Base-by-base conservation (phyloP, 2,329 filamentous ascomycete species). In the Venturia nashicola region DNA sequence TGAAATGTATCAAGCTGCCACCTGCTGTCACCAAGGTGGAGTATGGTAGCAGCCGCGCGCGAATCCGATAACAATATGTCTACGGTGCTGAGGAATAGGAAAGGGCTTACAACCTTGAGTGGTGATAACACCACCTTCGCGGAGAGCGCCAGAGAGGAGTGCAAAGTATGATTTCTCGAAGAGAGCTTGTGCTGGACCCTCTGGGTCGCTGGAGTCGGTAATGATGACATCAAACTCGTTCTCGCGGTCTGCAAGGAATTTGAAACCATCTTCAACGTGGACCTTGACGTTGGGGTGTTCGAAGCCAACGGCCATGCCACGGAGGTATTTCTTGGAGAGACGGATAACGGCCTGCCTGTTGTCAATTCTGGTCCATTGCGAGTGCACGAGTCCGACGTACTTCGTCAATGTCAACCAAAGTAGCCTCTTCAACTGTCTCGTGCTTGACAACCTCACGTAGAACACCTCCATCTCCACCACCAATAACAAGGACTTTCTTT, bases 151-250 rank as follows among this genome's bases (percentile, higher is more conserved):
- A 77, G 88, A 83, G 67, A 99, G 85, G 70, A 99, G 87, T 83
- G 97, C 83, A 79, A 97, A 99, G 85, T 99, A 99, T 67, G 91
- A 88, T 84, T 97, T 97, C 85, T 97, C 86, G 88, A 99, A 99
- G 69, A 99, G 85, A 72, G 85, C 88, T 85, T 97, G 92, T 70
- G 94, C 94, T 40, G 94, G 94, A 68, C 94, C 94, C 76, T 97
- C 94, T 64, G 94, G 94, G 77, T 99, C 94, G 67, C 91, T 96
- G 70, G 91, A 96, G 81, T 99, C 94, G 72, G 94, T 99, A 82
- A 99, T 97, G 82, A 99, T 99, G 74, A 99, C 92, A 75, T 99
- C 94, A 75, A 99, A 99, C 75, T 88, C 84, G 82, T 96, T 92
- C 86, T 96, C 93, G 83, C 91, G 92, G 77, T 96, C 89, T 76